Conservation (phyloP, 805 yeast species). For the Komagataella pseudopastoris region DNA sequence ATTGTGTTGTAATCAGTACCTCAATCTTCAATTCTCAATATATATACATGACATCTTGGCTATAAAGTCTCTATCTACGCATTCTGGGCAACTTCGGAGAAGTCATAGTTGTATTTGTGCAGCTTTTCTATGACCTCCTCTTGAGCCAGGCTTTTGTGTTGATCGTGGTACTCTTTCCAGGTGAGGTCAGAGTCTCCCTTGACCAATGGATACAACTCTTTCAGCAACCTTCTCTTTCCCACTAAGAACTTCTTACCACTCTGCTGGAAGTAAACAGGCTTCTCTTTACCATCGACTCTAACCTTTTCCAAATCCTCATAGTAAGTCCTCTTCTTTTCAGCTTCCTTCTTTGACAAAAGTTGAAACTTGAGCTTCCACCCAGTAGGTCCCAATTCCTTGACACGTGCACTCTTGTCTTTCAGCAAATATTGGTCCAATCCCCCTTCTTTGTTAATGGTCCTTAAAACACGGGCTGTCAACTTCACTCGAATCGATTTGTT, state of each 20-base stretch:
- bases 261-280: conserved; percentile 37
- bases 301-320: conserved; percentile 20
- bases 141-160: conserved; percentile 28
- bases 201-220: conserved; percentile 37
- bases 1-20: not conserved
- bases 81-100: not conserved
- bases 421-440: conserved; percentile 83
- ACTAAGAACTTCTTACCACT: conserved; percentile 34
- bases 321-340: conserved; percentile 24
- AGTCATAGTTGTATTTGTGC: conserved; percentile 19
- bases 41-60: not conserved
- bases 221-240: conserved; percentile 53
- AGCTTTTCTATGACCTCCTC: conserved; percentile 37
- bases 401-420: conserved; percentile 80
- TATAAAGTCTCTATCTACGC: not conserved
- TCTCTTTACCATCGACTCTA: conserved; percentile 13
- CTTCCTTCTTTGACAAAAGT: conserved; percentile 36
- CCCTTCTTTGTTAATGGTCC: conserved; percentile 85
- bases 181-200: conserved; percentile 25
- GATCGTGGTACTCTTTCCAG: conserved; percentile 31
- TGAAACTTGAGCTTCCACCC: conserved; percentile 87
- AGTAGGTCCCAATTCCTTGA: conserved; percentile 81
- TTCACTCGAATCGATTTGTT: conserved; percentile 39
- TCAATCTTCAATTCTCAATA: not conserved
- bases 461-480: conserved; percentile 69